Evolutionary conservation across 192 early-diverging fungal species (phyloP), one percentile per base, ranked within the genome.

Genomic region (Backusella liffmaniae): DNA sequence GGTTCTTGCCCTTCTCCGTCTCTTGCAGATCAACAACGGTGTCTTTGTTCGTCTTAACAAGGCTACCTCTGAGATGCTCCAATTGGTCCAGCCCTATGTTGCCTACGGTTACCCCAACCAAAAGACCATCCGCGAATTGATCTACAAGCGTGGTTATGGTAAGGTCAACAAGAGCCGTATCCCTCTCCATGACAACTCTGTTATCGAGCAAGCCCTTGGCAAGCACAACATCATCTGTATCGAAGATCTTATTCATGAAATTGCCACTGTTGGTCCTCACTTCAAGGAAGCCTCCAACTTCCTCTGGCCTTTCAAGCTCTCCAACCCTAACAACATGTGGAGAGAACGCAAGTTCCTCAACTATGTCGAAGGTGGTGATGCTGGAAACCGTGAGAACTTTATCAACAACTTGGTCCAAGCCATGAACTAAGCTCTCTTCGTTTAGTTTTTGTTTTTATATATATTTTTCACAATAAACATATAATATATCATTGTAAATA

Each of bases 1-100:
- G 94, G 95, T 98, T 72, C 91, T 99, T 77, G 96, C 98, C 90
- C 91, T 99, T 78, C 88, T 99, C 83, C 97, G 98, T 92, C 91
- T 99, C 83, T 92, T 94, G 87, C 95, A 97, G 91, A 99, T 99
- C 92, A 99, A 99, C 96, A 94, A 93, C 87, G 97, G 93, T 80
- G 93, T 95, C 86, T 99, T 99, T 82, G 88, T 99, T 76, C 89
- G 91, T 66, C 91, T 98, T 77, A 98, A 94, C 89, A 94, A 93
- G 90, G 97, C 98, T 74, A 98, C 98, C 75, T 89, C 93, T 78
- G 91, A 98, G 89, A 97, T 98, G 97, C 91, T 99, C 71, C 94
- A 97, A 89, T 90, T 96, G 86, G 92, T 99, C 84, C 90, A 89
- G 73, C 97, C 98, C 81, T 99, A 96, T 91, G 91, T 98, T 73